Conservation (phyloP, 2,329 filamentous ascomycete genomes). For the Botrytis elliptica region DNA sequence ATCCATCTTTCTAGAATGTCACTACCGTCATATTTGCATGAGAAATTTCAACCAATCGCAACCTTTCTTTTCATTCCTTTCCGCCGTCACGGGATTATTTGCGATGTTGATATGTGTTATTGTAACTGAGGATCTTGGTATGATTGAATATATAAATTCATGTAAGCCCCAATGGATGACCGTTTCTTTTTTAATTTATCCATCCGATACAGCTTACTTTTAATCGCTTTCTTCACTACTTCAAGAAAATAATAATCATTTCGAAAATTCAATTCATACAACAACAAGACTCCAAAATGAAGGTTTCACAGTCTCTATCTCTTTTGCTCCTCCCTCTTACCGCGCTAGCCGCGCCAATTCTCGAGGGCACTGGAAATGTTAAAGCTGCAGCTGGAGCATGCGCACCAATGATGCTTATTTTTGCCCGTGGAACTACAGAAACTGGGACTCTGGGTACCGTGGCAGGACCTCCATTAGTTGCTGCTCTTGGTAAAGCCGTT, state of each 20-base stretch:
- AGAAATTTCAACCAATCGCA: constrained; percentile 5
- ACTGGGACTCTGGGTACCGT: constrained; percentile 30
- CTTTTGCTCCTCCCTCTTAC: constrained; percentile 6
- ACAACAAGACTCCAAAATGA: background rate
- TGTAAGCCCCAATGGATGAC: background rate
- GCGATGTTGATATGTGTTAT: background rate
- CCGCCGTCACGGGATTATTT: background rate
- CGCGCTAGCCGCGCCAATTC: background rate
- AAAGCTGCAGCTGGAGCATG: constrained; percentile 23
- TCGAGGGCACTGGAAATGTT: background rate
- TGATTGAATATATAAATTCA: constrained; percentile 2
- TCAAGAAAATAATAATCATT: background rate
- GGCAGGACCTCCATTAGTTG: constrained; percentile 34
- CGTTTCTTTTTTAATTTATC: background rate
- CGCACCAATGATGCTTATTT: constrained; percentile 33
- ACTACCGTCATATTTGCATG: background rate
- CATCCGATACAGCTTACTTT: background rate
- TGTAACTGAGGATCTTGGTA: background rate
- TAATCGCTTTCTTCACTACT: background rate
- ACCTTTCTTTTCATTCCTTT: background rate
- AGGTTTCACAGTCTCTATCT: background rate
- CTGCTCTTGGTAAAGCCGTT: constrained; percentile 33
- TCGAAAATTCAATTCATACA: background rate
- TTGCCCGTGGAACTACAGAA: constrained; percentile 33
- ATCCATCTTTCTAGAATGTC: background rate